Conservation (phyloP, 371 early-diverging fungal species). For the Mucor saturninus region DNA sequence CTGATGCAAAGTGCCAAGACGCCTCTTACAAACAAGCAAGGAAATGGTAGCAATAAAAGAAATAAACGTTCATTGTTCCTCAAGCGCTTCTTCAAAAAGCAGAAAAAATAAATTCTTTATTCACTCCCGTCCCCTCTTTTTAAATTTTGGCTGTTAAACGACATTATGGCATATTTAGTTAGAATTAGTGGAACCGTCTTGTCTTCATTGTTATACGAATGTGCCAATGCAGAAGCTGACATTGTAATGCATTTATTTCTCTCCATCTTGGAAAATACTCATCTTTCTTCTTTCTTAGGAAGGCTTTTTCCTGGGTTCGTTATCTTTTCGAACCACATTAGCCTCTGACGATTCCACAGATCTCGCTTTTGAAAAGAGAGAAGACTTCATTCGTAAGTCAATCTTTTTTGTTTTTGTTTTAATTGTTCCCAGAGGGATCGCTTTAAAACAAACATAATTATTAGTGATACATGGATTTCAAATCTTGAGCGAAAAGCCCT, state of each 20-base stretch:
- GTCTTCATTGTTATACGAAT: slow-evolving; percentile 29
- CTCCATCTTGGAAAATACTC: not conserved
- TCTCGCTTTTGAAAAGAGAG: slow-evolving; percentile 17
- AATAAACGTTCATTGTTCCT: no score
- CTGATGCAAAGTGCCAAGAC: no score
- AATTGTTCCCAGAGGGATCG: no score
- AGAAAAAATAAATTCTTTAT: not conserved
- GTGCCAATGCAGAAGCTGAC: slow-evolving; percentile 25
- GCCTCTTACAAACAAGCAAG: no score
- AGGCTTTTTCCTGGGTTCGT: slow-evolving; percentile 26
- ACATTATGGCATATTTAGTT: slow-evolving; percentile 22
- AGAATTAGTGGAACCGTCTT: slow-evolving; percentile 30
- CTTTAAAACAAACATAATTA: not conserved
- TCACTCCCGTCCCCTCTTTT: no score
- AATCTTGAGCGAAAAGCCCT: slow-evolving; percentile 21
- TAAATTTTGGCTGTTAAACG: no score
- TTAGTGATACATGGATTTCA: slow-evolving; percentile 34
- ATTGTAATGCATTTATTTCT: slow-evolving; percentile 12
- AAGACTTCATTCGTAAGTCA: slow-evolving; percentile 27
- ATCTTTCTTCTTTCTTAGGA: slow-evolving; percentile 15
- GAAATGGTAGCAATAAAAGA: no score
- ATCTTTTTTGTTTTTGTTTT: not conserved
- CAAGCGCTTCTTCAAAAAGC: not conserved
- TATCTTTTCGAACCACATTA: slow-evolving; percentile 16
- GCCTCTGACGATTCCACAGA: slow-evolving; percentile 25